Evolutionary conservation across 176 grass and related monocot species (phyloP).

Genomic region (Rhynchospora tenuis): DNA sequence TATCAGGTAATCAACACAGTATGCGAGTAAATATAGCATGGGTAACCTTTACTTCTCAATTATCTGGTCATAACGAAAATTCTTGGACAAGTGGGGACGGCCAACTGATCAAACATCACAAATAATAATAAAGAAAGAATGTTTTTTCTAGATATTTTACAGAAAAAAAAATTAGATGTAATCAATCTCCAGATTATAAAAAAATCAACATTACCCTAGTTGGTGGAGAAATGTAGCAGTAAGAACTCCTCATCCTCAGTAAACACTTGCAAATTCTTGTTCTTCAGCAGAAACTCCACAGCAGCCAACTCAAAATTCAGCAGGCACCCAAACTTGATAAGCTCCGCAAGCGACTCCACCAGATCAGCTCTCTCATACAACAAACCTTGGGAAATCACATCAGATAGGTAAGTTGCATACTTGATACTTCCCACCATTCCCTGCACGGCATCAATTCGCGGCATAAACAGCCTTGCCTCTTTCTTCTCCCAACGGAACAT

Average conservation of each 20-base stretch:
- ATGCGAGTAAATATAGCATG: background rate
- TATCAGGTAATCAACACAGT: background rate
- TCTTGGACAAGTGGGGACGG: background rate
- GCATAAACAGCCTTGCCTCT: slow-evolving; percentile 26
- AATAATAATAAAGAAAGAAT: background rate
- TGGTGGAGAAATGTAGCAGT: background rate
- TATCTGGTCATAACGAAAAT: too few species aligned
- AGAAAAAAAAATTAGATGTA: background rate
- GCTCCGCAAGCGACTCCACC: slow-evolving; percentile 37
- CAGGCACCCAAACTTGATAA: slow-evolving; percentile 44
- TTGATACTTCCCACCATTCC: slow-evolving; percentile 33
- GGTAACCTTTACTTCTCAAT: too few species aligned
- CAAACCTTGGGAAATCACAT: slow-evolving; percentile 54
- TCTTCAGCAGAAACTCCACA: slow-evolving; percentile 50
- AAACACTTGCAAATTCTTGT: slow-evolving; percentile 56
- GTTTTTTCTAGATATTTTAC: background rate
- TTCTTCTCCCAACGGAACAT: slow-evolving; percentile 63
- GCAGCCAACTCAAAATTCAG: slow-evolving; percentile 45
- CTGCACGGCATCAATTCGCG: background rate
- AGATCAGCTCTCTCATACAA: slow-evolving; percentile 44
- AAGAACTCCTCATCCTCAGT: slow-evolving; percentile 41
- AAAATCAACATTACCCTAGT: background rate
- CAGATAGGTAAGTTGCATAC: slow-evolving; percentile 40
- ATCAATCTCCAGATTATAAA: background rate
- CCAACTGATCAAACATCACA: background rate